phyloP scores from a whole-genome alignment of 345 rosid species.

The Punica granatum region DNA sequence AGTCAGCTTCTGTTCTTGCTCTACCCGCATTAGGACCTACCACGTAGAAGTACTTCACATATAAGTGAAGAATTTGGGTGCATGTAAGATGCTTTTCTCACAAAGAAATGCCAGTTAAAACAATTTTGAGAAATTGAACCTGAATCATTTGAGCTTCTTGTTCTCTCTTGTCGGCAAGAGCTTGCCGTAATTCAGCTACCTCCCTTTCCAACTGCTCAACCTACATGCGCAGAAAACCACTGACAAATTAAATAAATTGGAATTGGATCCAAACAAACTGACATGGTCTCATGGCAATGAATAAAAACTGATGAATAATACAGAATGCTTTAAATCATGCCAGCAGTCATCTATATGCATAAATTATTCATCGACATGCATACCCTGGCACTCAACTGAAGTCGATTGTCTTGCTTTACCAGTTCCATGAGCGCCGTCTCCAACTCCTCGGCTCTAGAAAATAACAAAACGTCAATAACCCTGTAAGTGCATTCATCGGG shows the following conservation, averaged over 20 bases:
- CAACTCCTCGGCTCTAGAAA: slow-evolving; percentile 85
- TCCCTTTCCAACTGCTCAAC: slow-evolving; percentile 73
- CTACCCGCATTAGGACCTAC: slow-evolving; percentile 78
- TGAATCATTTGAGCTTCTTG: slow-evolving; percentile 82
- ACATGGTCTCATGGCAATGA: too few relatives aligned
- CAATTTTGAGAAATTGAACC: slow-evolving; percentile 28
- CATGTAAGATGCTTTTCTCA: slow-evolving; percentile 3
- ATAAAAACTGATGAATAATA: background rate
- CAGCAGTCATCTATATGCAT: background rate
- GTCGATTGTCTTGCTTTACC: slow-evolving; percentile 83
- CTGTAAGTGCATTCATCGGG: background rate
- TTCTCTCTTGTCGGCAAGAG: slow-evolving; percentile 72
- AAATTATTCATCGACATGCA: background rate
- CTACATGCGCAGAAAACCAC: slow-evolving; percentile 24
- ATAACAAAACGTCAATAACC: slow-evolving; percentile 11
- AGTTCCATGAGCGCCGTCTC: slow-evolving; percentile 92
- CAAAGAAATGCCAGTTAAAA: background rate
- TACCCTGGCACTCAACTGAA: slow-evolving; percentile 74
- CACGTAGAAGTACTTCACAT: slow-evolving; percentile 2
- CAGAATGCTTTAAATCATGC: background rate
- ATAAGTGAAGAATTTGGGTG: slow-evolving; percentile 6
- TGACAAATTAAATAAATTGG: slow-evolving; percentile 13
- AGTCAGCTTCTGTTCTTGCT: slow-evolving; percentile 80
- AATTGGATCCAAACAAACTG: background rate
- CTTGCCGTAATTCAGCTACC: slow-evolving; percentile 40